Conservation (phyloP, 257 asterid species). For the Prunella vulgaris region DNA sequence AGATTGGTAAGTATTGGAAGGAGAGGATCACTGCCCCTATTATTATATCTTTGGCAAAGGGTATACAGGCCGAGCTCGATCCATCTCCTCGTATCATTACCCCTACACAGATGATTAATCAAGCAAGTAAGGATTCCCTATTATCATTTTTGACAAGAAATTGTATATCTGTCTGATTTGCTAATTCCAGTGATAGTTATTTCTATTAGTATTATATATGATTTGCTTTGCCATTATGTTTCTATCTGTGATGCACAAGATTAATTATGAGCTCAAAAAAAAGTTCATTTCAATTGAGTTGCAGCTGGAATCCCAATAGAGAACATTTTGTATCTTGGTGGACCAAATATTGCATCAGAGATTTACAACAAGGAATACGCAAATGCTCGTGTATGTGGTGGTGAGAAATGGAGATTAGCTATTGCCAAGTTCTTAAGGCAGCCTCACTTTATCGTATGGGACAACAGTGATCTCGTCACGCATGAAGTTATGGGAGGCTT, state of each 20-base stretch:
- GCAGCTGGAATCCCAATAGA: conserved; percentile 73
- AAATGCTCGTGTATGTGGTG: conserved; percentile 87
- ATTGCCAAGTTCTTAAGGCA: conserved; percentile 81
- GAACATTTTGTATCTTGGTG: conserved; percentile 81
- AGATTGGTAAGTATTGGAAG: conserved; percentile 82
- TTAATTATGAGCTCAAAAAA: neutral
- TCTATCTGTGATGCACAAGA: no score
- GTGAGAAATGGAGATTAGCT: conserved; percentile 69
- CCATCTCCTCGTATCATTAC: conserved; percentile 81
- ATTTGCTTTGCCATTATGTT: neutral
- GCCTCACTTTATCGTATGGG: conserved; percentile 88
- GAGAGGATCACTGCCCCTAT: conserved; percentile 69
- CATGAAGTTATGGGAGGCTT: conserved; percentile 97
- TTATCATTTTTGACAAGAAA: neutral
- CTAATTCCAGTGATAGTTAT: neutral
- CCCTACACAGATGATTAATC: conserved; percentile 82
- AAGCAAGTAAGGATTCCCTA: conserved; percentile 54
- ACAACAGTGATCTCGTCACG: conserved; percentile 78
- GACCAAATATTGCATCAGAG: conserved; percentile 92
- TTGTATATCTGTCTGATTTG: neutral
- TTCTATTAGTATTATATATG: neutral
- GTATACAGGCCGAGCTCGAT: conserved; percentile 74
- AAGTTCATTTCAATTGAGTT: neutral
- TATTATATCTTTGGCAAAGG: conserved; percentile 80
- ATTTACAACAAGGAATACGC: conserved; percentile 87